Evolutionary conservation across 2,329 filamentous ascomycete genomes (phyloP).

Genomic region (Phoma sp.): DNA sequence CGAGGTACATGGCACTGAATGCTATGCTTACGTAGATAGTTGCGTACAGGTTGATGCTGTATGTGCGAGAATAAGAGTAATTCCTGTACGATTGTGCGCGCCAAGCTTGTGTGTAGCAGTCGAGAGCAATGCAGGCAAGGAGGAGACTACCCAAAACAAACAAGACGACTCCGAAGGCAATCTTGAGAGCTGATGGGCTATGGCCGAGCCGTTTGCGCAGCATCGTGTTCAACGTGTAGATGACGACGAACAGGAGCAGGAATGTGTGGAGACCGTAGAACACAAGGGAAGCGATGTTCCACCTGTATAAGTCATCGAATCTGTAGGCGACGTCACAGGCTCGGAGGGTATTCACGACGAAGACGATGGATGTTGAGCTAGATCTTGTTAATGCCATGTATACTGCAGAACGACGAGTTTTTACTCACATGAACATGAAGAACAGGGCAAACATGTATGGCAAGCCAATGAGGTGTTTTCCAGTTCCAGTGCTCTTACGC

Average conservation of each 20-base stretch:
- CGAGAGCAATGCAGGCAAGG: constrained; percentile 18
- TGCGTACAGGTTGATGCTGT: neutral
- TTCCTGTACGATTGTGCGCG: too few species aligned
- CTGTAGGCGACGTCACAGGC: neutral
- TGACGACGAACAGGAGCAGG: constrained; percentile 32
- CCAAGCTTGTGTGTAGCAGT: constrained; percentile 19
- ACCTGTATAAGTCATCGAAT: neutral
- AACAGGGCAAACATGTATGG: constrained; percentile 23
- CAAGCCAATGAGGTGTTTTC: constrained; percentile 31
- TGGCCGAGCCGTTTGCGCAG: constrained; percentile 31
- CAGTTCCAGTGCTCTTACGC: constrained; percentile 26
- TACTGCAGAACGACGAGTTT: too few species aligned
- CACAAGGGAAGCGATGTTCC: constrained; percentile 23
- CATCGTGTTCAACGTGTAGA: constrained; percentile 35
- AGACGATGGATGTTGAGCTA: too few species aligned
- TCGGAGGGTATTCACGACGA: constrained; percentile 1
- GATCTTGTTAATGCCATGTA: neutral
- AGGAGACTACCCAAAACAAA: constrained; percentile 32
- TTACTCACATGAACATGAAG: constrained; percentile 30
- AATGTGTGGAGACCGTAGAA: constrained; percentile 31
- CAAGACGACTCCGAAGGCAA: constrained; percentile 19
- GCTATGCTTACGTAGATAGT: neutral
- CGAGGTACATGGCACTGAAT: neutral
- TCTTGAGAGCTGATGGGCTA: constrained; percentile 17
- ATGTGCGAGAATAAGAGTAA: too few species aligned